Evolutionary conservation across 345 rosid genomes (phyloP), one percentile per base, ranked within the genome.

Genomic region (Salix koriyanagi): DNA sequence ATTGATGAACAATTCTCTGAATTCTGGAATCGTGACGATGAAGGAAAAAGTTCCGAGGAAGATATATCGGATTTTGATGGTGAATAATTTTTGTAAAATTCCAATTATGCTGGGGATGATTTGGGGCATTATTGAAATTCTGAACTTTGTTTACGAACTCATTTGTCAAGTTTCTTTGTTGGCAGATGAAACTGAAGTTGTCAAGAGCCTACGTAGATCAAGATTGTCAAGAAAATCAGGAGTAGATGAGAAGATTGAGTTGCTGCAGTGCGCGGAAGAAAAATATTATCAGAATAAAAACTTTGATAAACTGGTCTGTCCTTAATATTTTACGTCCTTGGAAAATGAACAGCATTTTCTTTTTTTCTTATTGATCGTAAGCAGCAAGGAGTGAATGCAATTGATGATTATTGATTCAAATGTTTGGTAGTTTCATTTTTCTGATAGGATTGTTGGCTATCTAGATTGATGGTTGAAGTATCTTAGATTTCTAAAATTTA

Each of bases 11-110:
- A 81, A 30, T 73, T 71, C 79, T 96, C 99, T 23, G 99, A 96
- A 82, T 95, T 93, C 83, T 96, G 99, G 99, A 91, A 92, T 73
- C 94, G 86, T 76, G 89, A 86, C 28, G 94, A 91, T 75, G 98
- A 89, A 87, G 94, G 81, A 11, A 92, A 88, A 73, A 76, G 78
- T 81, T 92, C 97, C 4, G 96, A 93, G 79, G 99, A 95, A 80
- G 97, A 93, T 78, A 93, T 96, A 69, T 93, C 97, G 65, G 97
- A 92, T 85, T 86, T 89, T 50, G 97, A 96, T 77, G 96, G 97
- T 90, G 83, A 76, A 65, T 66, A 67, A 73, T 67, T 70, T 76
- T 81, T 28, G 30, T 21, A 37, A 66, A 76, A 3, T 71, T 77
- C 11, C 19, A 42, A 2, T 41, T 61, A 16, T 54, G 14, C 5